Evolutionary conservation across 371 early-diverging fungal species (phyloP).

Genomic region (Apophysomyces elegans): DNA sequence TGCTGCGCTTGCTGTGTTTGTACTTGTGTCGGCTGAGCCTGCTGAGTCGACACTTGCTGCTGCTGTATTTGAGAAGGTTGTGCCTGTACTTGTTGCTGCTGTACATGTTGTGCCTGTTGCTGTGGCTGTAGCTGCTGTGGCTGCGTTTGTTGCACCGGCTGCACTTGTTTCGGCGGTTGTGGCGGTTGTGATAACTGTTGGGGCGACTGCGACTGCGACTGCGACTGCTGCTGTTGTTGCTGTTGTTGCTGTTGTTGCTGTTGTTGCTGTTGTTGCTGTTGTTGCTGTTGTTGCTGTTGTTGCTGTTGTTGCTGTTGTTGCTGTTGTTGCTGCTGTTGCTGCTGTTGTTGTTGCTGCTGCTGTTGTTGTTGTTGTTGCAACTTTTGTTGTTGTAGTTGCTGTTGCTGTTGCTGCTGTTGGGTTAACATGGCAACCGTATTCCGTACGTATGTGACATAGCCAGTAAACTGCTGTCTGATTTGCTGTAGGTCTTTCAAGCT

Average conservation of each 20-base stretch:
- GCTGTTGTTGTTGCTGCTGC: conserved; percentile 20
- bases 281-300: conserved; percentile 4
- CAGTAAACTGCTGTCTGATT: conserved; percentile 53
- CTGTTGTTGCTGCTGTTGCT: conserved; percentile 17
- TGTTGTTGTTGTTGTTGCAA: conserved; percentile 23
- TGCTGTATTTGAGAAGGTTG: conserved; percentile 17
- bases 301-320: conserved; percentile 4
- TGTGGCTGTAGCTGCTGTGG: conserved; percentile 6
- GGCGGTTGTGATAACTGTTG: conserved; percentile 20
- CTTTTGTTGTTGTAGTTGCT: conserved; percentile 20
- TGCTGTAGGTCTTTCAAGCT: conserved; percentile 49
- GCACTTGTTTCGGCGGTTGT: conserved; percentile 13
- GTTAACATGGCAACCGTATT: conserved; percentile 28
- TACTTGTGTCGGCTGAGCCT: conserved; percentile 18
- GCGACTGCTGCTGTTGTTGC: conserved; percentile 24
- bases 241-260: conserved; percentile 30
- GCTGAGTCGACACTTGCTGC: conserved; percentile 1
- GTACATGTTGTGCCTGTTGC: conserved; percentile 25
- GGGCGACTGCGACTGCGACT: conserved; percentile 17
- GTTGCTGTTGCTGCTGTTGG: conserved; percentile 26
- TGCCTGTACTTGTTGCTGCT: conserved; percentile 31
- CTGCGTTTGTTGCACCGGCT: conserved; percentile 18
- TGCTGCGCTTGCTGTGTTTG: conserved; percentile 14
- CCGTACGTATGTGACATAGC: conserved; percentile 53
- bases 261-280: conserved; percentile 26